A percentile compares a stretch with the other conserved stretches of the same genome.
phyloP scores from a whole-genome alignment of 225 moss, liverwort and hornwort species.

The Thuidium tamariscinum region DNA sequence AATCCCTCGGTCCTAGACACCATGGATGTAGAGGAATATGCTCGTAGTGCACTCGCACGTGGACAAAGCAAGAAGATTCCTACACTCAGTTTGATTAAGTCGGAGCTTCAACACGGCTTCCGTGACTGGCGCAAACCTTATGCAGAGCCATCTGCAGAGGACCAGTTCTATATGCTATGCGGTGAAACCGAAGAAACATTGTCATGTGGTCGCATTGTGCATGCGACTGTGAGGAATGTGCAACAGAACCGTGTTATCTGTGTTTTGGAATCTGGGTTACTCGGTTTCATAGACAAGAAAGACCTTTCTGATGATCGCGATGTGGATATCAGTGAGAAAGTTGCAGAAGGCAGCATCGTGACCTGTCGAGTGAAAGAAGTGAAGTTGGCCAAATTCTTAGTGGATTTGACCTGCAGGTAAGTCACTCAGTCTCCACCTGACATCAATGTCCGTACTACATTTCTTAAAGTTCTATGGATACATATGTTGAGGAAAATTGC shows the following conservation, averaged over 20 bases:
- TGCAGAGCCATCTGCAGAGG: slow-evolving; percentile 42
- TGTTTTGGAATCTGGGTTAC: slow-evolving; percentile 78
- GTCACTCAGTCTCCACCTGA: neutral
- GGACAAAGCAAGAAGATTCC: slow-evolving; percentile 49
- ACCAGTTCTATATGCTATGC: slow-evolving; percentile 75
- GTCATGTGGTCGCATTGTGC: slow-evolving; percentile 68
- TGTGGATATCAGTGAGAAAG: slow-evolving; percentile 78
- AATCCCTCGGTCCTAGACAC: slow-evolving; percentile 43
- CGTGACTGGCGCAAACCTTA: slow-evolving; percentile 64
- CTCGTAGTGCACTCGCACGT: slow-evolving; percentile 29
- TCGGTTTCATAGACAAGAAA: slow-evolving; percentile 74
- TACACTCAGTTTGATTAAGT: slow-evolving; percentile 64
- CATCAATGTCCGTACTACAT: neutral
- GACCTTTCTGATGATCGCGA: slow-evolving; percentile 85
- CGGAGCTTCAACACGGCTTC: slow-evolving; percentile 79
- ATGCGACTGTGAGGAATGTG: slow-evolving; percentile 77
- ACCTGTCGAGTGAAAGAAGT: slow-evolving; percentile 90
- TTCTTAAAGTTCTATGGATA: neutral
- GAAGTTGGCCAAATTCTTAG: slow-evolving; percentile 49
- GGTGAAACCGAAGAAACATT: slow-evolving; percentile 91
- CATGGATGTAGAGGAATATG: slow-evolving; percentile 68
- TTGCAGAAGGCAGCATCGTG: slow-evolving; percentile 72
- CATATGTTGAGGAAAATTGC: neutral
- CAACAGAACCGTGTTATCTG: slow-evolving; percentile 91
- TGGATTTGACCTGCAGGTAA: slow-evolving; percentile 76